Conservation (phyloP, 2,329 filamentous ascomycete genomes). For the Clathrospora elynae region DNA sequence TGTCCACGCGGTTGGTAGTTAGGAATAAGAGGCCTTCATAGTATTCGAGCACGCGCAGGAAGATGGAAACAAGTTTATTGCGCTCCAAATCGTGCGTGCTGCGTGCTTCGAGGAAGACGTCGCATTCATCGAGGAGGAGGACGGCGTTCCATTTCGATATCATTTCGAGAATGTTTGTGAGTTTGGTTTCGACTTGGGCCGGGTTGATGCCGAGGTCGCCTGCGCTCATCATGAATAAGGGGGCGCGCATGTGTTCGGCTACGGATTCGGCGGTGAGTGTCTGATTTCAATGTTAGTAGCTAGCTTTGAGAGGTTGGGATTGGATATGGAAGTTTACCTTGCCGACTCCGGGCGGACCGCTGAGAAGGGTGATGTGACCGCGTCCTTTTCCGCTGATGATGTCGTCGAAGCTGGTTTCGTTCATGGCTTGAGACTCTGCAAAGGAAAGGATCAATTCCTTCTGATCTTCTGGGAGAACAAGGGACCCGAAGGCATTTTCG, state of each 20-base stretch:
- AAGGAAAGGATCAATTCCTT: constrained; percentile 75
- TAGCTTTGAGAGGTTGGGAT: not conserved
- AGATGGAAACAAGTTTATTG: constrained; percentile 48
- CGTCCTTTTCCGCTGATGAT: constrained; percentile 74
- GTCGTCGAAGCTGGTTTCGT: constrained; percentile 75
- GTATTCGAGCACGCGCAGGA: constrained; percentile 37
- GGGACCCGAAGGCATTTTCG: constrained; percentile 75
- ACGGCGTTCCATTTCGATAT: constrained; percentile 58
- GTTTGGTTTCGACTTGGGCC: constrained; percentile 51
- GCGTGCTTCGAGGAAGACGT: constrained; percentile 64
- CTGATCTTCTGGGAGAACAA: constrained; percentile 70
- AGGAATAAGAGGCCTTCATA: constrained; percentile 41
- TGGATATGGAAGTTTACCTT: constrained; percentile 57
- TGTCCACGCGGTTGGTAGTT: constrained; percentile 40
- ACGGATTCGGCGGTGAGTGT: constrained; percentile 86
- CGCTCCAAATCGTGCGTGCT: constrained; percentile 32
- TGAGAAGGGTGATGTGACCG: constrained; percentile 78
- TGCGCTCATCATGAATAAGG: constrained; percentile 79
- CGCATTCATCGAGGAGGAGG: constrained; percentile 64
- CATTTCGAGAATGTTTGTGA: constrained; percentile 57
- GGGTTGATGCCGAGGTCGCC: constrained; percentile 61
- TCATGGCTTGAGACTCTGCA: constrained; percentile 79
- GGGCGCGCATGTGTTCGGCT: constrained; percentile 79
- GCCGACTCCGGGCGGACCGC: constrained; percentile 82
- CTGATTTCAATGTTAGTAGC: constrained; percentile 13